Evolutionary conservation across 208 protist species (phyloP), one percentile per base, ranked within the genome.

Genomic region (Crithidia mellificae): DNA sequence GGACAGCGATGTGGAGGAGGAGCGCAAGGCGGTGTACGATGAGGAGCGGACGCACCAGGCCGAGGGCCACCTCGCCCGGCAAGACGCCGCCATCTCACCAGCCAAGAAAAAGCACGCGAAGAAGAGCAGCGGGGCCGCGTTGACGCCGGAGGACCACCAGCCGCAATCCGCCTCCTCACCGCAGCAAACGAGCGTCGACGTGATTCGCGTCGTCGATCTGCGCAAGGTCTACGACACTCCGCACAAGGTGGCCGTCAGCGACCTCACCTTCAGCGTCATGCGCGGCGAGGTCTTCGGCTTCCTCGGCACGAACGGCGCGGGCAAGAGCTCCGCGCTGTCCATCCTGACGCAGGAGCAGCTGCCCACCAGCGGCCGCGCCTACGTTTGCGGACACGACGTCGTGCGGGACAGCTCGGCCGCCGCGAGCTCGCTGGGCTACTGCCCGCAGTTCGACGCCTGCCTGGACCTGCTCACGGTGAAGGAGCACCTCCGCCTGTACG

Each of bases 371-470:
- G 92, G 92, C 17, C 27, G 29, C 0, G 88, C 78, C 0, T 77
- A 72, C 22, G 67, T 93, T 0, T 77, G 77, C 51, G 84, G 84
- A 2, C 77, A 86, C 46, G 67, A 90, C 68, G 78, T 89, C 49
- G 52, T 57, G 30, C 17, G 24, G 4, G 30, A 57, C 27, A 36
- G 52, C 30, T 27, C 52, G 0, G 27, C 52, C 25, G 52, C 52
- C 17, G 56, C 85, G 12, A 80, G 30, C n/a, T 85, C 46, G 30
- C 87, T 98, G 47, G 97, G 97, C 47, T 95, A 98, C 53, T 98
- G 97, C 80, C 95, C 96, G 24, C 97, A 99, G 77, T 96, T 97
- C 70, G 96, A 98, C 70, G 84, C 97, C 32, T 78, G 95, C n/a
- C 84, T 96, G 30, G 85, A 91, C 47, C 78, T 98, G 29, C 75